Evolutionary conservation across 352 stramenopile genomes (phyloP), one percentile per base, ranked within the genome.

Genomic region (Aphanomyces astaci): DNA sequence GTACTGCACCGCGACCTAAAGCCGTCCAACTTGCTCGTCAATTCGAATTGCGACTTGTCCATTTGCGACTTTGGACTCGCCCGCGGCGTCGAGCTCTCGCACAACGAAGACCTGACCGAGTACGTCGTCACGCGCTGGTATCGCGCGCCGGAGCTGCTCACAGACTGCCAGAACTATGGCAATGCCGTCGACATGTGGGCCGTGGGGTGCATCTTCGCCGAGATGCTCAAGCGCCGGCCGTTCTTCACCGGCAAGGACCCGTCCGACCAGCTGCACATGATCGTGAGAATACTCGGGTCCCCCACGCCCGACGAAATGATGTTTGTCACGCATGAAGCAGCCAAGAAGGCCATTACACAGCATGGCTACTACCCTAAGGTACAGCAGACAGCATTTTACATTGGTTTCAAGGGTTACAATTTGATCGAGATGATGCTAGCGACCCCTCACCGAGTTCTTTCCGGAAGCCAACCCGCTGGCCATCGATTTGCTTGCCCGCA

Each of bases 171-270:
- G 66, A 92, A 98, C 73, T 99, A 99, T 79, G 96, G 93, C 40
- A 95, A 98, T 63, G 85, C 92, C 25, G 92, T 99, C 53, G 95
- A 98, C 75, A 89, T 98, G 54, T 98, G 94, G 94, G 89, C 86
- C 55, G 87, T 98, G 28, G 97, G 97, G 7, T 99, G 97, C 76
- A 99, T 99, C 76, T 98, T 99, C 75, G 97, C 94, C 30, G 97
- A 99, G 77, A 94, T 99, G 72, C 85, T 99, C 49, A 81, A 86
- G n/a, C 84, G 97, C 53, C 98, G 98, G 59, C 96, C 84, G 1
- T 93, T 92, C 68, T 92, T 95, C 72, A 92, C 82, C 10, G 86
- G 86, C 2, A 68, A 81, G 31, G 82, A 95, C 68, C 82, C 82
- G n/a, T 88, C 83, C 22, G 83, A 95, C 63, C 85, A 95, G 62